Evolutionary conservation across 1,284 basidiomycete genomes (phyloP).

Genomic region (Singerocomus rubriflavus): DNA sequence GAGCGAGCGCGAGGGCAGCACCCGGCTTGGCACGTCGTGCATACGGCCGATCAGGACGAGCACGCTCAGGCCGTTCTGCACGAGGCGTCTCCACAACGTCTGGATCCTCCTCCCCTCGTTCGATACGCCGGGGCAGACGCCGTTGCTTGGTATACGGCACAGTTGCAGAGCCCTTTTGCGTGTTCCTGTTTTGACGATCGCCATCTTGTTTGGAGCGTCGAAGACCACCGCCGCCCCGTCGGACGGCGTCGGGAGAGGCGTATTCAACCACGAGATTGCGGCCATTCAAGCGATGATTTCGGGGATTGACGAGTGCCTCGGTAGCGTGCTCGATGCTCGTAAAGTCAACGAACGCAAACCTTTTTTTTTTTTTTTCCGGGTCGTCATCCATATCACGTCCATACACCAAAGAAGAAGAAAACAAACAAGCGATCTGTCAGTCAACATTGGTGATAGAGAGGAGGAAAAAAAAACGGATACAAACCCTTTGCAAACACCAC

Average conservation of each 20-base stretch:
- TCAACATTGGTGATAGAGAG: not conserved
- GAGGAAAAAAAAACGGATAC: not conserved
- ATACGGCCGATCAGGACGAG: conserved; percentile 7
- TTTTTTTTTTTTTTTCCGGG: conserved; percentile 29
- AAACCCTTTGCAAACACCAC: conserved; percentile 92
- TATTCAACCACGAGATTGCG: conserved; percentile 87
- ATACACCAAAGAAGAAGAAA: not conserved
- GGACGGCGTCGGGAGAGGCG: conserved; percentile 81
- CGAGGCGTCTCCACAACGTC: not conserved
- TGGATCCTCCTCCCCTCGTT: not conserved
- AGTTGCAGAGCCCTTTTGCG: conserved; percentile 3
- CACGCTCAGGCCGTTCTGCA: conserved; percentile 6
- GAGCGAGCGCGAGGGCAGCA: conserved; percentile 86
- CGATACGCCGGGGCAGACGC: not conserved
- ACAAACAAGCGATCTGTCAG: not conserved
- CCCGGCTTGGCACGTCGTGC: conserved; percentile 72
- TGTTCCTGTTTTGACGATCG: conserved; percentile 3
- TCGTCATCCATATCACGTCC: not conserved
- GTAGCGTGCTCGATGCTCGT: conserved; percentile 77
- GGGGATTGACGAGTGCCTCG: conserved; percentile 75
- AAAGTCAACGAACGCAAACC: conserved; percentile 97
- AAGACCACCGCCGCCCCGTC: conserved; percentile 49
- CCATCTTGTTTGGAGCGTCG: conserved; percentile 23
- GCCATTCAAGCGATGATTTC: conserved; percentile 83
- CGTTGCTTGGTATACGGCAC: conserved; percentile 2